phyloP scores from a whole-genome alignment of 192 early-diverging fungal genomes.

The Entomortierella chlamydospora region DNA sequence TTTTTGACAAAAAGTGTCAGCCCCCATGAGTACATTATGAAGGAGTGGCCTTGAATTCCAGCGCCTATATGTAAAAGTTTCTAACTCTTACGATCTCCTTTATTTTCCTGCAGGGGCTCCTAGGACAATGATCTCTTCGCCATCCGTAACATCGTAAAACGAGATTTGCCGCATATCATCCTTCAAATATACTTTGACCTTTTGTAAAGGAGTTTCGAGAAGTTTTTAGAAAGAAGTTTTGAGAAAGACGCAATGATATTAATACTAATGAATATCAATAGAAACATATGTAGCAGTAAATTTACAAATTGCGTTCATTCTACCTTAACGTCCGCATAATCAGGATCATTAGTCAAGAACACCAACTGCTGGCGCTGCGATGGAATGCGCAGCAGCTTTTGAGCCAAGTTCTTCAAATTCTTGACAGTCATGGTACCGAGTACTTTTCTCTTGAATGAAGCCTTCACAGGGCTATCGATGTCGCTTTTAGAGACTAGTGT shows the following conservation, averaged over 20 bases:
- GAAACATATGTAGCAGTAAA: not conserved
- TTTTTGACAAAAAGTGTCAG: too few species aligned
- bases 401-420: slow-evolving; percentile 61
- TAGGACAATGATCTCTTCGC: slow-evolving; percentile 58
- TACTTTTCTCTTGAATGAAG: slow-evolving; percentile 37
- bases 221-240: too few species aligned
- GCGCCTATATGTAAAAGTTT: too few species aligned
- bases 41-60: too few species aligned
- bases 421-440: slow-evolving; percentile 63
- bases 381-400: slow-evolving; percentile 60
- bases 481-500: slow-evolving; percentile 35
- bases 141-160: slow-evolving; percentile 60
- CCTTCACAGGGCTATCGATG: slow-evolving; percentile 10
- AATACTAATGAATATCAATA: not conserved
- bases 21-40: too few species aligned
- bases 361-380: slow-evolving; percentile 54
- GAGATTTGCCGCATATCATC: slow-evolving; percentile 65
- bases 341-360: slow-evolving; percentile 41
- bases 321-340: slow-evolving; percentile 27
- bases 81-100: not conserved
- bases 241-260: not conserved
- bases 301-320: not conserved
- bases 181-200: slow-evolving; percentile 41
- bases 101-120: slow-evolving; percentile 4
- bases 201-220: too few species aligned